phyloP scores from a whole-genome alignment of 257 asterid species.

The Fraxinus anomala region DNA sequence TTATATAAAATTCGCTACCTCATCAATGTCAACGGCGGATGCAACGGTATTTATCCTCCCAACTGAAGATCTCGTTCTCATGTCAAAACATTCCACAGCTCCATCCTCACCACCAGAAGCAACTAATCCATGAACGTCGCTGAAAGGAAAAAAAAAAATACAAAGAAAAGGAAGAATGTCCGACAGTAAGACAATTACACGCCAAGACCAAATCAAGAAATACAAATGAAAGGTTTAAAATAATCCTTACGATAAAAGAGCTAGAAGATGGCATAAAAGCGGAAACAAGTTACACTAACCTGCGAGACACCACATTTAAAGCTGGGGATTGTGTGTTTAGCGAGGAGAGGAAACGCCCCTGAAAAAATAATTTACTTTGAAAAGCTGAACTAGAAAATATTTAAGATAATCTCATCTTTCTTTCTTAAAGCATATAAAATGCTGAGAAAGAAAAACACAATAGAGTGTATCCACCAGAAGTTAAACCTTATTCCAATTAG shows the following conservation, averaged over 20 bases:
- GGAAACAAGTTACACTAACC: constrained; percentile 49
- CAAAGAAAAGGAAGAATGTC: background rate
- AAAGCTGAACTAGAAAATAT: background rate
- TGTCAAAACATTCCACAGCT: constrained; percentile 90
- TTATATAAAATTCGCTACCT: constrained; percentile 45
- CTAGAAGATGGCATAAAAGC: constrained; percentile 6
- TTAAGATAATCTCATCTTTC: background rate
- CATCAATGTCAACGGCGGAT: constrained; percentile 63
- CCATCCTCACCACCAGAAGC: constrained; percentile 98
- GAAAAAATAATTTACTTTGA: constrained; percentile 27
- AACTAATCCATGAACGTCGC: constrained; percentile 83
- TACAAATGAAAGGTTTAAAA: constrained; percentile 6
- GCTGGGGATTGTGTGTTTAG: constrained; percentile 89
- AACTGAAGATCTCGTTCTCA: constrained; percentile 81
- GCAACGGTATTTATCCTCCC: constrained; percentile 75
- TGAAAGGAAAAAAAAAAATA: constrained; percentile 30
- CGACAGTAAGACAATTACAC: background rate
- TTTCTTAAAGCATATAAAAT: background rate
- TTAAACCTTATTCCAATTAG: background rate
- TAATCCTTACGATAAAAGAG: constrained; percentile 3
- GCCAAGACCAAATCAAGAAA: constrained; percentile 16
- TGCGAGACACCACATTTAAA: constrained; percentile 84
- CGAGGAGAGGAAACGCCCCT: constrained; percentile 91
- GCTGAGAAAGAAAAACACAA: background rate
- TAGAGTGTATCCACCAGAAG: background rate